Percentiles rank a stretch among this genome's conserved stretches.
phyloP scores from a whole-genome alignment of 1,139 yeast species.

The Casaregolazyma suthepensis region DNA sequence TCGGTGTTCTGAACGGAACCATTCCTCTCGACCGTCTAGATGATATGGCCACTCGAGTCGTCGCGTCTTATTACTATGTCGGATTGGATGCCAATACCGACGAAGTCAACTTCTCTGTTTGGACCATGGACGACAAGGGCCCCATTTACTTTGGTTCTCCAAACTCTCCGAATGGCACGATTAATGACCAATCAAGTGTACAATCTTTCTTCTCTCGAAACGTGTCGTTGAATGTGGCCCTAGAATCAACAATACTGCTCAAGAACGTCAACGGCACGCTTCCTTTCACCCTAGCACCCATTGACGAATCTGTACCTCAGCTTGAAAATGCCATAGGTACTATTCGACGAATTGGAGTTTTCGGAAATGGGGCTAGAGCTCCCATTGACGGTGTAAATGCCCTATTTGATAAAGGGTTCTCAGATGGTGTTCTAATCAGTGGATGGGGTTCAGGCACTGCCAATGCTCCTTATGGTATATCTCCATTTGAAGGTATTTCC shows the following conservation, averaged over 20 bases:
- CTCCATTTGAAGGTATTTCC: constrained; percentile 40
- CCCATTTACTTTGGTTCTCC: constrained; percentile 46
- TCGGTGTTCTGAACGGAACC: constrained; percentile 51
- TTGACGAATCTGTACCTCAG: constrained; percentile 34
- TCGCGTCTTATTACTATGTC: constrained; percentile 48
- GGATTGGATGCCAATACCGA: constrained; percentile 23
- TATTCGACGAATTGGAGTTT: constrained; percentile 42
- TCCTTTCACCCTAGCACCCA: constrained; percentile 48
- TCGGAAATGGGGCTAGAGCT: constrained; percentile 30
- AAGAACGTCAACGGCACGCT: constrained; percentile 47
- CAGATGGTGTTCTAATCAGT: constrained; percentile 24
- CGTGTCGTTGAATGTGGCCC: constrained; percentile 49
- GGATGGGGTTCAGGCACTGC: constrained; percentile 48
- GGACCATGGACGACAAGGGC: constrained; percentile 53
- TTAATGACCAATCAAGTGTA: constrained; percentile 53
- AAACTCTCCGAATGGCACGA: constrained; percentile 47
- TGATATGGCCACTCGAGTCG: constrained; percentile 56
- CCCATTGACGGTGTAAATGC: constrained; percentile 37
- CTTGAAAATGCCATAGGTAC: constrained; percentile 33
- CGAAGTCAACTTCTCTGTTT: constrained; percentile 51
- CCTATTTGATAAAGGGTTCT: constrained; percentile 25
- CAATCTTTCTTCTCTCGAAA: constrained; percentile 45
- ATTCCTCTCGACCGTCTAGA: constrained; percentile 50
- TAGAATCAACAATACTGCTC: constrained; percentile 51
- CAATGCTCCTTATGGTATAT: constrained; percentile 47